Conservation (phyloP, 208 protist species). For the Blastocrithidia nonstop region DNA sequence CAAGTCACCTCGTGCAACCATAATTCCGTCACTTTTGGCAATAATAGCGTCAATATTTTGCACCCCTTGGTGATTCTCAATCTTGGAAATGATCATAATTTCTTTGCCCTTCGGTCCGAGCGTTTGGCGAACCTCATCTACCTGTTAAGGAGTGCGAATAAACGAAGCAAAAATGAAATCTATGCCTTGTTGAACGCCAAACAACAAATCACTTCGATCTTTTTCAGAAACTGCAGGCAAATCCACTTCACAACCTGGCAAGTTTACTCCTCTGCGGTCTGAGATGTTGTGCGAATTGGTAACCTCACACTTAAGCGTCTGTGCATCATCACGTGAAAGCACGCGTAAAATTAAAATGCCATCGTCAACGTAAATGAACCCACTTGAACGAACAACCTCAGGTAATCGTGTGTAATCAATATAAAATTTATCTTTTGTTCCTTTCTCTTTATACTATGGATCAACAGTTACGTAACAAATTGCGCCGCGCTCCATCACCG, state of each 20-base stretch:
- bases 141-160: constrained; percentile 90
- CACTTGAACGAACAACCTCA: constrained; percentile 62
- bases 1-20: constrained; percentile 98
- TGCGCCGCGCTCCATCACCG: constrained; percentile 43
- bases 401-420: constrained; percentile 86
- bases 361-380: constrained; percentile 93
- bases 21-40: constrained; percentile 93
- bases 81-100: constrained; percentile 97
- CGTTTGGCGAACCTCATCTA: constrained; percentile 83
- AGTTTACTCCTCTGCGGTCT: constrained; percentile 78
- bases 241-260: constrained; percentile 77
- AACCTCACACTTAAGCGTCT: constrained; percentile 65
- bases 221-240: constrained; percentile 86
- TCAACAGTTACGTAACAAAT: constrained; percentile 85
- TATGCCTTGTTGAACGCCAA: constrained; percentile 92
- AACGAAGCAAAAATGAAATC: constrained; percentile 99
- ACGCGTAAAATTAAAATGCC: constrained; percentile 89
- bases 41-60: constrained; percentile 98
- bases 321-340: constrained; percentile 40
- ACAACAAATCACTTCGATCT: constrained; percentile 86
- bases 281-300: constrained; percentile 66
- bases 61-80: constrained; percentile 97
- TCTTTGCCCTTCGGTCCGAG: constrained; percentile 85
- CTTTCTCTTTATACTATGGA: constrained; percentile 59
- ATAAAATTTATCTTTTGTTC: constrained; percentile 73